These are phyloP conservation scores for Chlamydomonas sphaeroides DNA, from an alignment of 139 green algal genomes.

Conservation along the genomic window DNA sequence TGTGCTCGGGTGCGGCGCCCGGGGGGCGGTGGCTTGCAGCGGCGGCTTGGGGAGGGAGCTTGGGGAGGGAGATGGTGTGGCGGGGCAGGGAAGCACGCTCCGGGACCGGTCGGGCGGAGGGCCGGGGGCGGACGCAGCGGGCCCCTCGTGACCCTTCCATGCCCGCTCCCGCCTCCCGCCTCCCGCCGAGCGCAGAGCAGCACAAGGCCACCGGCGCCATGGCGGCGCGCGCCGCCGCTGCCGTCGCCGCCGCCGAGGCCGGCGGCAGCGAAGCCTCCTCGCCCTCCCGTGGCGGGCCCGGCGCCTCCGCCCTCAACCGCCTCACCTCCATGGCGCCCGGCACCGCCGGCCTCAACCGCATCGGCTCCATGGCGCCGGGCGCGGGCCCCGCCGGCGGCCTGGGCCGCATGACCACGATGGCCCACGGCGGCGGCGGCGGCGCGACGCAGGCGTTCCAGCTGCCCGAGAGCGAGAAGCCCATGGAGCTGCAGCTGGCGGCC, in stretches of 20 bases:
- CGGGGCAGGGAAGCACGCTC: too few relatives aligned
- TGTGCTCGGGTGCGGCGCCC: constrained; percentile 36
- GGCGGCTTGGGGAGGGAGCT: neutral
- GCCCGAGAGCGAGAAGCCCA: constrained; percentile 24
- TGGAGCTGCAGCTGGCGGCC: constrained; percentile 26
- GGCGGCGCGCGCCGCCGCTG: neutral
- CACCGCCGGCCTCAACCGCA: neutral
- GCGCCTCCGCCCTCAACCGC: neutral
- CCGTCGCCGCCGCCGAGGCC: neutral
- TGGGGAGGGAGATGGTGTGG: too few relatives aligned
- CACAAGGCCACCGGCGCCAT: neutral
- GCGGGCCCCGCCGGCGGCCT: too few relatives aligned
- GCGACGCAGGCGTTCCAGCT: constrained; percentile 31
- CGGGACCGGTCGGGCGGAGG: too few relatives aligned
- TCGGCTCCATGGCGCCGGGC: neutral
- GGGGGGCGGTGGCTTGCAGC: neutral
- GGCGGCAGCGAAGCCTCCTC: neutral
- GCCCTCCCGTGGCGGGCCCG: neutral
- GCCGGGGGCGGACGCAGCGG: too few relatives aligned
- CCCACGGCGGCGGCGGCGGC: too few relatives aligned
- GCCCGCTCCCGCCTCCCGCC: too few relatives aligned
- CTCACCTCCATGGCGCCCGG: constrained; percentile 4
- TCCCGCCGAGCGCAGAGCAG: constrained; percentile 3
- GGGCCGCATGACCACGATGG: neutral
- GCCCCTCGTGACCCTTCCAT: too few relatives aligned